A percentile compares a stretch with the other conserved stretches of the same genome.
Evolutionary conservation across 2,329 filamentous ascomycete species (phyloP).

Genomic region (Xylariaceae sp.): DNA sequence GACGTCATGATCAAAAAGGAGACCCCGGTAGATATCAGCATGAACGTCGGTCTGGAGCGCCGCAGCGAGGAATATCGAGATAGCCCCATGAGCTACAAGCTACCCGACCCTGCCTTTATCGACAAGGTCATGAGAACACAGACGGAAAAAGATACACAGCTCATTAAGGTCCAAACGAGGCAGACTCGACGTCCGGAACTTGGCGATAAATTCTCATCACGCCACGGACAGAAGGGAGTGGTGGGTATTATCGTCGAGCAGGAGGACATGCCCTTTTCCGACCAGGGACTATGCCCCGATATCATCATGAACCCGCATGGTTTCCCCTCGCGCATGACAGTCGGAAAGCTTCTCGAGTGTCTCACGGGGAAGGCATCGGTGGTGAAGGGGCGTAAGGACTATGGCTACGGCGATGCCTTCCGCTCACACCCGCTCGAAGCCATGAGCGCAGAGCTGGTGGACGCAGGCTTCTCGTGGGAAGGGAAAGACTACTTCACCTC

Average conservation of each 20-base stretch:
- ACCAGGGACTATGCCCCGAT: conserved; percentile 84
- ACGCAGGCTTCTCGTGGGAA: conserved; percentile 89
- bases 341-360: conserved; percentile 94
- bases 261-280: conserved; percentile 93
- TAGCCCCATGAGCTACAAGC: conserved; percentile 68
- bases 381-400: conserved; percentile 75
- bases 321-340: conserved; percentile 99
- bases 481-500: conserved; percentile 96
- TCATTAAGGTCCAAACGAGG: conserved; percentile 93
- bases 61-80: conserved; percentile 58
- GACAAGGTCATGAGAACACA: conserved; percentile 94
- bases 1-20: conserved; percentile 90
- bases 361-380: conserved; percentile 91
- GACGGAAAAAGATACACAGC: conserved; percentile 75
- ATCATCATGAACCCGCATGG: conserved; percentile 99
- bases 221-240: conserved; percentile 96
- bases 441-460: conserved; percentile 78
- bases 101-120: conserved; percentile 78
- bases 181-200: conserved; percentile 92
- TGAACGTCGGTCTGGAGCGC: conserved; percentile 62
- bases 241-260: conserved; percentile 95
- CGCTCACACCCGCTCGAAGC: conserved; percentile 76
- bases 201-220: conserved; percentile 97
- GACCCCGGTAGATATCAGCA: conserved; percentile 69
- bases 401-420: conserved; percentile 76